These are phyloP conservation scores for Xenoacremonium recifei DNA, from an alignment of 2,329 filamentous ascomycete genomes.

Conservation along the genomic window DNA sequence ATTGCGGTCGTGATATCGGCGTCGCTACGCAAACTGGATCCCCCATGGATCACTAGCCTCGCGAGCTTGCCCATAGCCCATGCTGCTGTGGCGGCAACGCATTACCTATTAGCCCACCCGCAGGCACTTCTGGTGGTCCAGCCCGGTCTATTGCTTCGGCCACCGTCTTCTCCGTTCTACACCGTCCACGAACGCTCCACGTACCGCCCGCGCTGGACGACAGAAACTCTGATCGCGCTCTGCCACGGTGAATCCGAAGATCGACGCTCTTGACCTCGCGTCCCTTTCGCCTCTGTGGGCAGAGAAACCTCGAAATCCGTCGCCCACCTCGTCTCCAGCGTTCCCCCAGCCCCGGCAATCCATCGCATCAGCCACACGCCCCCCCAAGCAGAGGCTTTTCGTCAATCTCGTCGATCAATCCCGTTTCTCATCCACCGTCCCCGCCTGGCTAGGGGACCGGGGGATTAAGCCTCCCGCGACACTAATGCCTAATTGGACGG, in stretches of 20 bases:
- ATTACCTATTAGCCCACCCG: constrained; percentile 18
- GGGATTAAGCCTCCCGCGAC: constrained; percentile 25
- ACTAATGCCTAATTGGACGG: constrained; percentile 23
- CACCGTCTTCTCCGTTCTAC: constrained; percentile 5
- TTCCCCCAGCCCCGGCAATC: too few species aligned
- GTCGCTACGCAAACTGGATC: too few species aligned
- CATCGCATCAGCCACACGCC: too few species aligned
- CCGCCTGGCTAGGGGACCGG: constrained; percentile 15
- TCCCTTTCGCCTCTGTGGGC: not conserved
- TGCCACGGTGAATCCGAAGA: not conserved
- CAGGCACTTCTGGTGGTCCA: constrained; percentile 19
- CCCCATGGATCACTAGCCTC: too few species aligned
- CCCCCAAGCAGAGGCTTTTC: constrained; percentile 5
- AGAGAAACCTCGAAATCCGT: too few species aligned
- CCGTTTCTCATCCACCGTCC: constrained; percentile 11
- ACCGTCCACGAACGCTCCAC: constrained; percentile 1
- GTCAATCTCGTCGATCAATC: constrained; percentile 19
- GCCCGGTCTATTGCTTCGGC: constrained; percentile 17
- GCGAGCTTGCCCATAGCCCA: not conserved
- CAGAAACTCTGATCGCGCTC: not conserved
- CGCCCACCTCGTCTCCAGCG: too few species aligned
- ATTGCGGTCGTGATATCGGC: constrained; percentile 2
- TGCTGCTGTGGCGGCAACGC: constrained; percentile 1
- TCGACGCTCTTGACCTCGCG: not conserved
- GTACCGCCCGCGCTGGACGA: not conserved